Conservation (phyloP, 2,329 filamentous ascomycete genomes). For the Penicillium expansum region DNA sequence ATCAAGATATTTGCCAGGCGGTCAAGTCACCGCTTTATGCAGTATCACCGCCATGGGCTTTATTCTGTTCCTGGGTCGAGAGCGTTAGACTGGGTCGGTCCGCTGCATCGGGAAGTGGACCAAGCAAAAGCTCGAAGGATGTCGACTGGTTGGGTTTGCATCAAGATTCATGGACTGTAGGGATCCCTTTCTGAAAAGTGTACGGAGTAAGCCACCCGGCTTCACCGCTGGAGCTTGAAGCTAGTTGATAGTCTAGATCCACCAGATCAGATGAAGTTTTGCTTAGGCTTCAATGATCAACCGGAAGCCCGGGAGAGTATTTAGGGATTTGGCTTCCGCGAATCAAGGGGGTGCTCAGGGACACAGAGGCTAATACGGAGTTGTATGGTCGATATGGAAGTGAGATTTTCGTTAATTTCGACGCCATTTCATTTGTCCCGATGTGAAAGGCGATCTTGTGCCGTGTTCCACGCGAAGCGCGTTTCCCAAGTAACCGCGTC, state of each 20-base stretch:
- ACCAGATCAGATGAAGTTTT: conserved; percentile 11
- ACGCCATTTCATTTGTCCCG: background rate
- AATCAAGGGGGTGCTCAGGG: conserved; percentile 13
- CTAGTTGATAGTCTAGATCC: conserved; percentile 4
- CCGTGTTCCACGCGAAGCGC: conserved; percentile 19
- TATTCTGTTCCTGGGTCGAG: conserved; percentile 23
- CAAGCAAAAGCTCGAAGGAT: conserved; percentile 10
- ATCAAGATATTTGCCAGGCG: conserved; percentile 9
- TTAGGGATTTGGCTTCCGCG: conserved; percentile 7
- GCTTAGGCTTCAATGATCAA: conserved; percentile 19
- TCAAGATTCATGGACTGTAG: background rate
- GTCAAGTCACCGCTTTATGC: conserved; percentile 25
- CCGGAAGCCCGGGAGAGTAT: conserved; percentile 11
- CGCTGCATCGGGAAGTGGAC: conserved; percentile 42
- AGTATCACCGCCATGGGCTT: conserved; percentile 7
- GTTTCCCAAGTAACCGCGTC: conserved; percentile 33
- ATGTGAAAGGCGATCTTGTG: background rate
- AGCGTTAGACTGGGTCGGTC: conserved; percentile 38
- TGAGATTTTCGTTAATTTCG: background rate
- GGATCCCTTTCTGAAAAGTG: conserved; percentile 4
- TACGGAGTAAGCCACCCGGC: conserved; percentile 10
- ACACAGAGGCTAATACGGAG: background rate
- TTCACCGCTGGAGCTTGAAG: conserved; percentile 14
- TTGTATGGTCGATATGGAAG: background rate
- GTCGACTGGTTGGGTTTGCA: background rate